A percentile compares a stretch with the other conserved stretches of the same genome.
Evolutionary conservation across 177 flowering plant genomes (phyloP).

Genomic region (Vitis hybrid): DNA sequence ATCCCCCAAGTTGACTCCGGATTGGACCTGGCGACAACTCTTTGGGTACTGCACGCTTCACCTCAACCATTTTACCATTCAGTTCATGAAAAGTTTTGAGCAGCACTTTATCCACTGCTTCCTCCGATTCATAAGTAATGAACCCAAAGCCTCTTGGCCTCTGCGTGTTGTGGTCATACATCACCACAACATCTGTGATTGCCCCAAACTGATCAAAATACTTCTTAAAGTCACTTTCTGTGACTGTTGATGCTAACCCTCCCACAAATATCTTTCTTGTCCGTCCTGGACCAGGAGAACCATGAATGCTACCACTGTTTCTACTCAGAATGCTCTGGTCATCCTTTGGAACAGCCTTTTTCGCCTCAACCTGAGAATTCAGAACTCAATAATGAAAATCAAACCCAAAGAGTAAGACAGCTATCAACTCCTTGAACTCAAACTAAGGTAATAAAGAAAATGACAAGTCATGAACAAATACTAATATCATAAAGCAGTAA

Average conservation of each 20-base stretch:
- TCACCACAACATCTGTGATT: conserved; percentile 56
- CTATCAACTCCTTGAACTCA: background rate
- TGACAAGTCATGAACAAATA: background rate
- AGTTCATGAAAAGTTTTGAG: conserved; percentile 49
- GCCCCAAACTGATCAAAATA: conserved; percentile 59
- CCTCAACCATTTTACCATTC: conserved; percentile 60
- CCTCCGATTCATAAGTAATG: conserved; percentile 52
- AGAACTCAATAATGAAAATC: conserved; percentile 11
- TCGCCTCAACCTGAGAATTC: conserved; percentile 53
- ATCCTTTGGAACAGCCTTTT: conserved; percentile 60
- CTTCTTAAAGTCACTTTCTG: conserved; percentile 50
- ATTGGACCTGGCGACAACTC: conserved; percentile 57
- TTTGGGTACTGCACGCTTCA: conserved; percentile 62
- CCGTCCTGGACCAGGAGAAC: conserved; percentile 55
- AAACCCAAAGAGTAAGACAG: conserved; percentile 6
- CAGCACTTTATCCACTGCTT: conserved; percentile 50
- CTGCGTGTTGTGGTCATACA: conserved; percentile 62
- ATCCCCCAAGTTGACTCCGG: conserved; percentile 49
- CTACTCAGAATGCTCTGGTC: conserved; percentile 49
- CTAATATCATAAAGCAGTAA: background rate
- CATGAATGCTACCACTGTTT: conserved; percentile 46
- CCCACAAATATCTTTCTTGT: conserved; percentile 62
- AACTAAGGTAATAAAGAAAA: background rate
- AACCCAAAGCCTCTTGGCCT: conserved; percentile 59
- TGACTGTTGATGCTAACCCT: conserved; percentile 60